These are phyloP conservation scores for Periconia sp. DNA, from an alignment of 2,329 filamentous ascomycete genomes.

Conservation along the genomic window DNA sequence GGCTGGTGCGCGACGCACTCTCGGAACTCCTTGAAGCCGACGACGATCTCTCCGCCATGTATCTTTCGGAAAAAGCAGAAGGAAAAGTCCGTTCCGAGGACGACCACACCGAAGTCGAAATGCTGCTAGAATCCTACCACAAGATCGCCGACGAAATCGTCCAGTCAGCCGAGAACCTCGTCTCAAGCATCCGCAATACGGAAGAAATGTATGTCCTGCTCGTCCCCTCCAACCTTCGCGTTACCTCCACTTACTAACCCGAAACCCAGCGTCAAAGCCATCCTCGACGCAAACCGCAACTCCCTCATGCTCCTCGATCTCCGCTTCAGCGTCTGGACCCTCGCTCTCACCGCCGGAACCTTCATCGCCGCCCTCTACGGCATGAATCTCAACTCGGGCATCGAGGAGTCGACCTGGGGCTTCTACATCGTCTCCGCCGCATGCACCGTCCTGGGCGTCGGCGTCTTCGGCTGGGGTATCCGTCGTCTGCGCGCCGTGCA, in stretches of 20 bases:
- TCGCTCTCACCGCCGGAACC: constrained; percentile 92
- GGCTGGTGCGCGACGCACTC: constrained; percentile 89
- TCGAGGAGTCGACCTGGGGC: constrained; percentile 88
- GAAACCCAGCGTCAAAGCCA: constrained; percentile 78
- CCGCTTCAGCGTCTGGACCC: constrained; percentile 92
- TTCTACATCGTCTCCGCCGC: constrained; percentile 74
- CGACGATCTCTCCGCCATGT: constrained; percentile 93
- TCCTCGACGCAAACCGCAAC: constrained; percentile 96
- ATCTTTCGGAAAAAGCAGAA: constrained; percentile 82
- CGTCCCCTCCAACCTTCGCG: neutral
- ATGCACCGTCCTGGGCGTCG: constrained; percentile 70
- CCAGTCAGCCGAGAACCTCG: constrained; percentile 88
- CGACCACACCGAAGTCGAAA: constrained; percentile 94
- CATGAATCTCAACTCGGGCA: constrained; percentile 99
- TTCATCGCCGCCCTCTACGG: constrained; percentile 98
- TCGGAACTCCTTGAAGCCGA: constrained; percentile 95
- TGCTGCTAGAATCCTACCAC: constrained; percentile 95
- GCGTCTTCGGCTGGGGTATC: constrained; percentile 83
- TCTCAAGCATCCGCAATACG: constrained; percentile 93
- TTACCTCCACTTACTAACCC: neutral
- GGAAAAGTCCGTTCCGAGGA: constrained; percentile 74
- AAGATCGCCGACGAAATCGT: constrained; percentile 98
- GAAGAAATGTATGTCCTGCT: constrained; percentile 88
- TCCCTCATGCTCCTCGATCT: constrained; percentile 96
- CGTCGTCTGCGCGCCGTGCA: constrained; percentile 82